Conservation (phyloP, 2,329 filamentous ascomycete species). For the Neonectria punicea region DNA sequence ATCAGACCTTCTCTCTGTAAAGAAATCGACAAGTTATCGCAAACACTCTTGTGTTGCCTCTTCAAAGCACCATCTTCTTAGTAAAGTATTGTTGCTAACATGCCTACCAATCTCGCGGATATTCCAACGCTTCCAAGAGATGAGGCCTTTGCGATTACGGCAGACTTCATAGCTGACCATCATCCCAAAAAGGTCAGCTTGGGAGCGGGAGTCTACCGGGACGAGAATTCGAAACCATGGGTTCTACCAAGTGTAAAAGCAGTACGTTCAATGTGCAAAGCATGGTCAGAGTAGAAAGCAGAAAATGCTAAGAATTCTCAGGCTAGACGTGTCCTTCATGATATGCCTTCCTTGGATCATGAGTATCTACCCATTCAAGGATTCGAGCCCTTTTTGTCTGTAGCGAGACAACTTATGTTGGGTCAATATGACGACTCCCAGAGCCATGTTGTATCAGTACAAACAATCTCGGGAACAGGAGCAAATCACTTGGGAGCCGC, state of each 20-base stretch:
- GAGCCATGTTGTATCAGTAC: constrained; percentile 41
- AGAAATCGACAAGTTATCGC: background rate
- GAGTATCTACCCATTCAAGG: constrained; percentile 94
- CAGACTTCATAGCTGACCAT: background rate
- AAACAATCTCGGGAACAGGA: constrained; percentile 51
- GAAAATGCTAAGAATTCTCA: constrained; percentile 48
- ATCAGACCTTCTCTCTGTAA: background rate
- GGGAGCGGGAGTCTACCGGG: constrained; percentile 79
- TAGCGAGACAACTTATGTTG: constrained; percentile 42
- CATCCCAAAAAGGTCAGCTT: constrained; percentile 51
- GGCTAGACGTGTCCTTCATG: constrained; percentile 84
- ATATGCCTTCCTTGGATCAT: constrained; percentile 61
- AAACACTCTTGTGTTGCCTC: background rate
- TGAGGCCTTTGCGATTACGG: constrained; percentile 7
- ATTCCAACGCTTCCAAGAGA: constrained; percentile 1
- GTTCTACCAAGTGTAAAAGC: constrained; percentile 89
- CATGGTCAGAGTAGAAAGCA: background rate
- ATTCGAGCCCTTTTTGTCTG: constrained; percentile 70
- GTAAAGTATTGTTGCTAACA: background rate
- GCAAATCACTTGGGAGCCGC: constrained; percentile 47
- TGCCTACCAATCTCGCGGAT: background rate
- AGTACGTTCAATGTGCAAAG: constrained; percentile 58
- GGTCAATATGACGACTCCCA: constrained; percentile 3
- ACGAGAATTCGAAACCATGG: constrained; percentile 92
- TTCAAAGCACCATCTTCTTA: background rate